Base-by-base conservation (phyloP, 495 filamentous ascomycete species). In the Acidomyces sp. region DNA sequence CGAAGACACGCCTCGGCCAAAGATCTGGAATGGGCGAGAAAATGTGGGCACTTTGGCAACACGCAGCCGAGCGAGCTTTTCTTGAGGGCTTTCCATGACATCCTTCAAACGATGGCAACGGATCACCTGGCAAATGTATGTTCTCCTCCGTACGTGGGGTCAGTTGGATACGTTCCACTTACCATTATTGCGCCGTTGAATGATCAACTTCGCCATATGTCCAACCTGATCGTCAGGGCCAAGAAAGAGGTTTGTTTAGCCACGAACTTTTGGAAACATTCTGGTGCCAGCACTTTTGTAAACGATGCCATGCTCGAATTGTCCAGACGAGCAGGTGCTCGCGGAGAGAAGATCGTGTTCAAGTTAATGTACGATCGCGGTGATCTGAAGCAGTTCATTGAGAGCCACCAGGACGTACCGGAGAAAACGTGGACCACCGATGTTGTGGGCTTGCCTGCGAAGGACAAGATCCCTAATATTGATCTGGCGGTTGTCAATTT, bases 311-410 rank as follows among this genome's bases (percentile, higher is more conserved):
- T 87, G 29, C 63, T 58, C 7, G 80, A 85, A 52, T 65, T 85
- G 6, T 80, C 80, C 1, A 62, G 54, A 11, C 66, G 80, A 38
- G 79, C 77, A 3, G 75, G 76, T 0, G 62, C 67, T 40, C 58
- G 74, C 19, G 71, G 72, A 0, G 40, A 61, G 21, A 76, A 67
- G 46, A 59, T 78, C 7, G 65, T 82, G 0, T 67, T 87, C 36
- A 85, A 85, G 57, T 63, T 85, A 49, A 68, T 83, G 29, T 85
- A 85, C 56, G 82, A 87, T 53, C 67, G 77, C 0, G 81, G 77
- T 23, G 72, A 71, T 49, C 59, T 73, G 6, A 75, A 68, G 30
- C 77, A 84, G 55, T 60, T 77, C 2, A 55, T 73, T 39, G 68
- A 83, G 6, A 74, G 74, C 26, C 80, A 78, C 41, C 67, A 78